Base-by-base conservation (phyloP, 2,329 filamentous ascomycete species). In the Pestalotiopsis sp. region DNA sequence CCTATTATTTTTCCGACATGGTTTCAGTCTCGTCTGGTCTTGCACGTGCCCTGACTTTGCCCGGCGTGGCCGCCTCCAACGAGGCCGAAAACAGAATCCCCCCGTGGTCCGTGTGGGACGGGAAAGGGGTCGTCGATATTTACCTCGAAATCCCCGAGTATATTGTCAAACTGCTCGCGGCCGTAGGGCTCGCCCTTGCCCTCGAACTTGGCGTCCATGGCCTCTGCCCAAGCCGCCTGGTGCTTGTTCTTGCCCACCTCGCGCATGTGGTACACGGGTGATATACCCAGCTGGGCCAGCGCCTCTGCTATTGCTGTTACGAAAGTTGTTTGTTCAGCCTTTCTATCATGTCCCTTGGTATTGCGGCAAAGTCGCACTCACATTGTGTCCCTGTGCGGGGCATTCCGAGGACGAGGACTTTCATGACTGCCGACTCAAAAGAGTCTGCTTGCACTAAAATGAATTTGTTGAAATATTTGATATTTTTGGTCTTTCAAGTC, bases 241-340 rank as follows among this genome's bases (percentile, higher is more conserved):
- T 82, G 77, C 20, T 74, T 71, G 69, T 76, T 77, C 64, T 77
- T 77, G 57, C 68, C 72, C 20, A 78, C 76, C 31, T 80, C 79
- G 17, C 77, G 75, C 71, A 79, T 76, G 68, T 79, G 77, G 67
- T 81, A 80, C 63, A 80, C 73, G 11, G 77, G 77, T 3, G 71
- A 70, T 61, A 77, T 75, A 7, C 74, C 75, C 3, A 80, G 73
- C 31, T 74, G 67, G 20, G 64, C 68, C 9, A 81, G 74, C 17
- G 78, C 78, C 38, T 77, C 73, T 5, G 75, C 73, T 13, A 79
- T 71, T 9, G 77, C 78, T 78, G 38, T 7, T 9, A 52, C 3
- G 31, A 4, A 49, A 13, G 14, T 13, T 36, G 23, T 39, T 36
- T 2, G 14, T 6, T 23, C 17, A 58, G 45, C 27, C 3, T 58